A percentile compares a stretch with the other conserved stretches of the same genome.
These are phyloP conservation scores for Ustilago loliicola DNA, from an alignment of 1,284 basidiomycete species.

Conservation along the genomic window DNA sequence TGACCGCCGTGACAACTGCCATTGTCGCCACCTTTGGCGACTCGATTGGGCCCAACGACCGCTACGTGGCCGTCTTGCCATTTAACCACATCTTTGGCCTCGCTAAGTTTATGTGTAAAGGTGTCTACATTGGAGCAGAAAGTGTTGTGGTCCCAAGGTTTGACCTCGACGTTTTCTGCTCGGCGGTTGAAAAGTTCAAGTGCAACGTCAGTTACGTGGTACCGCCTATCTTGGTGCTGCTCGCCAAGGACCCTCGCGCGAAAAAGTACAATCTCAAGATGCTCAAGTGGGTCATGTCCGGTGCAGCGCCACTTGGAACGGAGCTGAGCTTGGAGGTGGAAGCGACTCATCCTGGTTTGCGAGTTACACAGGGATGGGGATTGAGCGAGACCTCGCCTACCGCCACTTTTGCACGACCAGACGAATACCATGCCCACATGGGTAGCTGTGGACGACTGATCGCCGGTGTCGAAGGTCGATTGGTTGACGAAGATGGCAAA, in stretches of 20 bases:
- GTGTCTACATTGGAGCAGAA: slow-evolving; percentile 76
- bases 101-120: slow-evolving; percentile 77
- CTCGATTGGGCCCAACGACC: slow-evolving; percentile 49
- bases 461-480: slow-evolving; percentile 82
- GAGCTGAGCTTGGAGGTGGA: slow-evolving; percentile 77
- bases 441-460: slow-evolving; percentile 77
- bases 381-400: slow-evolving; percentile 82
- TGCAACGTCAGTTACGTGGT: slow-evolving; percentile 80
- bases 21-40: slow-evolving; percentile 35
- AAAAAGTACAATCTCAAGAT: slow-evolving; percentile 79
- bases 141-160: slow-evolving; percentile 81
- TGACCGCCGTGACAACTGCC: slow-evolving; percentile 54
- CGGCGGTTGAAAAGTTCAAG: slow-evolving; percentile 77
- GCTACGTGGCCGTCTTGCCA: slow-evolving; percentile 59
- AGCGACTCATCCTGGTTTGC: slow-evolving; percentile 72
- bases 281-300: slow-evolving; percentile 78
- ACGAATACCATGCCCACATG: slow-evolving; percentile 53
- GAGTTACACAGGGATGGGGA: slow-evolving; percentile 75
- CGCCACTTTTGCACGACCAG: slow-evolving; percentile 68
- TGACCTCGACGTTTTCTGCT: slow-evolving; percentile 80
- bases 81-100: slow-evolving; percentile 71
- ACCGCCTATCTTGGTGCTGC: slow-evolving; percentile 83
- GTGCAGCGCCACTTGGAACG: slow-evolving; percentile 84
- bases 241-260: slow-evolving; percentile 82
- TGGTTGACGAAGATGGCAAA: slow-evolving; percentile 75